A percentile compares a stretch with the other conserved stretches of the same genome.
Conservation (phyloP, 495 filamentous ascomycete species). For the Neurospora sp. region DNA sequence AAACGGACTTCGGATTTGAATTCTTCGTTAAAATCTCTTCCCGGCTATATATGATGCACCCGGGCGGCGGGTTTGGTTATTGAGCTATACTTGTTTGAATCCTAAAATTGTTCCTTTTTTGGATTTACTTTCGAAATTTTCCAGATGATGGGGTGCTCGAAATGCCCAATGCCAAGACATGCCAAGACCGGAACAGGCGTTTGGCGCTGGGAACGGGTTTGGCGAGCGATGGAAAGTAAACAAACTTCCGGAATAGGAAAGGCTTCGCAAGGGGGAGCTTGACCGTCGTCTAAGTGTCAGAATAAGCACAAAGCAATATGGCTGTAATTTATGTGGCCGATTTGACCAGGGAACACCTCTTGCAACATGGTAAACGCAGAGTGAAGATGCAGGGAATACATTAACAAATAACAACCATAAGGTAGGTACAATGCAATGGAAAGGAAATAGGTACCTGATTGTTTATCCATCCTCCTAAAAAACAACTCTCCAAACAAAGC, state of each 20-base stretch:
- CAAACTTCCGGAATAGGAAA: not conserved
- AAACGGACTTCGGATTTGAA: no score
- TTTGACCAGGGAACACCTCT: not conserved
- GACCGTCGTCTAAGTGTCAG: not conserved
- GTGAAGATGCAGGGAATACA: not conserved
- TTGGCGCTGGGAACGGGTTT: no score
- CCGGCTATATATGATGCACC: no score
- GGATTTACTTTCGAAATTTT: no score
- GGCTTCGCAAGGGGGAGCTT: not conserved
- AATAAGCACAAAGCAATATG: not conserved
- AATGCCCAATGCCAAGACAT: no score
- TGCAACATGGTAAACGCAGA: not conserved
- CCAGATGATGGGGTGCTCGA: no score
- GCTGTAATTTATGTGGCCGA: not conserved
- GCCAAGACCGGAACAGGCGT: no score
- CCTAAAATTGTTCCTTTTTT: no score
- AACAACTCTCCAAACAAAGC: not conserved
- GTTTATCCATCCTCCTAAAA: not conserved
- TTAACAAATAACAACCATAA: not conserved
- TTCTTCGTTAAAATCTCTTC: no score
- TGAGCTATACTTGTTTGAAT: no score
- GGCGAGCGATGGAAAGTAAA: not conserved
- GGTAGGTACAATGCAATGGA: not conserved
- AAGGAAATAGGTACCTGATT: not conserved
- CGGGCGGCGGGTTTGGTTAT: no score